Evolutionary conservation across 2,329 filamentous ascomycete species (phyloP).

Genomic region (Fusarium sp.): DNA sequence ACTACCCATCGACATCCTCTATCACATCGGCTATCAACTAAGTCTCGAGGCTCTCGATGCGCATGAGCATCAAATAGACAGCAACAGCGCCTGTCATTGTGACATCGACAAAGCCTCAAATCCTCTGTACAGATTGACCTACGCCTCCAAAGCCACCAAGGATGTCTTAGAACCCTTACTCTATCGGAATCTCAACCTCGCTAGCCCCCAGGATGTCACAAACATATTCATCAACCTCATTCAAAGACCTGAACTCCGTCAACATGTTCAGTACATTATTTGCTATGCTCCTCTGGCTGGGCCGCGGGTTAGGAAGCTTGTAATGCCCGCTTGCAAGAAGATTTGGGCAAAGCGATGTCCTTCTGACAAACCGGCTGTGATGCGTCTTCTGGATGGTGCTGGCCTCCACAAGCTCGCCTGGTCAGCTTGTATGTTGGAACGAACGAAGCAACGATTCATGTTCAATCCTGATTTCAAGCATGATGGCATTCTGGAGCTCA

Average conservation of each 20-base stretch:
- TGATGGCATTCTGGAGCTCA: constrained; percentile 28
- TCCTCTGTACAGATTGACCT: constrained; percentile 20
- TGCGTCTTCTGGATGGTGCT: constrained; percentile 4
- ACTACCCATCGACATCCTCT: constrained; percentile 31
- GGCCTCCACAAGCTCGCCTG: constrained; percentile 24
- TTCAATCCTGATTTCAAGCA: constrained; percentile 34
- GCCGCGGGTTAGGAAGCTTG: background rate
- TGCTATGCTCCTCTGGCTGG: constrained; percentile 8
- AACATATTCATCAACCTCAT: constrained; percentile 29
- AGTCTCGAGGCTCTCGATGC: background rate
- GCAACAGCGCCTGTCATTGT: background rate
- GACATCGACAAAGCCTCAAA: background rate
- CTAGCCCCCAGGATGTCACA: constrained; percentile 10
- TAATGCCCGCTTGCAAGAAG: constrained; percentile 7
- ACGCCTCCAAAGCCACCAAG: constrained; percentile 27
- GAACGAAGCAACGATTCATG: constrained; percentile 21
- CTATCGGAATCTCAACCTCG: constrained; percentile 30
- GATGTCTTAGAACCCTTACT: constrained; percentile 33
- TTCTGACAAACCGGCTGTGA: constrained; percentile 18
- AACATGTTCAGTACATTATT: constrained; percentile 20
- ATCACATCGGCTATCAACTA: constrained; percentile 18
- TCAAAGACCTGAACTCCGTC: constrained; percentile 26
- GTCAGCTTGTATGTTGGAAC: constrained; percentile 23
- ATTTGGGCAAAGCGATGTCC: constrained; percentile 15
- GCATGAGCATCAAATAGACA: background rate